phyloP scores from a whole-genome alignment of 1,139 yeast species.

The Saccharomyces pastorianus region DNA sequence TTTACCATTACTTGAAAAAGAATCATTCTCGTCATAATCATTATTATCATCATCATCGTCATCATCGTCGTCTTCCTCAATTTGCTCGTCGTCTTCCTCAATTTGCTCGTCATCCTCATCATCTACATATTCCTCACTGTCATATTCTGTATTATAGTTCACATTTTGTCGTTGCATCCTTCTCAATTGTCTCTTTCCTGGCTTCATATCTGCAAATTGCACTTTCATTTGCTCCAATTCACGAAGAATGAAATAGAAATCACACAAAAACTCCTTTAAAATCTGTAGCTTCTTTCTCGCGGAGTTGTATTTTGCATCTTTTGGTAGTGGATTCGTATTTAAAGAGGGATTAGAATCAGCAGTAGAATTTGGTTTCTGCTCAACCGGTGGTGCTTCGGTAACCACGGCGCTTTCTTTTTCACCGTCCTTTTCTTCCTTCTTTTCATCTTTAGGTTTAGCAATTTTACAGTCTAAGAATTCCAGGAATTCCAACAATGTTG shows the following conservation, averaged over 20 bases:
- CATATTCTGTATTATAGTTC: conserved; percentile 16
- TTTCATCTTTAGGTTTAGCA: conserved; percentile 7
- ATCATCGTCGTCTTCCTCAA: neutral
- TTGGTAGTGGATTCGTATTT: conserved; percentile 28
- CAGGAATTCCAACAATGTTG: conserved; percentile 23
- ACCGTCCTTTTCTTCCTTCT: conserved; percentile 7
- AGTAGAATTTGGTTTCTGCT: neutral
- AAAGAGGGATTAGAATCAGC: conserved; percentile 5
- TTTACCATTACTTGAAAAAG: neutral
- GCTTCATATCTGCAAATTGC: conserved; percentile 25
- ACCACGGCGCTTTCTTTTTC: neutral
- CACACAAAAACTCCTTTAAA: conserved; percentile 20
- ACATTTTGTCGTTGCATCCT: conserved; percentile 24
- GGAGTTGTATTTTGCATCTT: conserved; percentile 25
- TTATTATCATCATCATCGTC: neutral
- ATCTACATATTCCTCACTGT: conserved; percentile 16
- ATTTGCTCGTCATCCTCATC: conserved; percentile 9
- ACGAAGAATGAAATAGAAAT: conserved; percentile 18
- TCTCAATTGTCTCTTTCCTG: conserved; percentile 28
- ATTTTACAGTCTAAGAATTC: conserved; percentile 25
- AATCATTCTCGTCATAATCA: neutral
- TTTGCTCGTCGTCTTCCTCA: conserved; percentile 3
- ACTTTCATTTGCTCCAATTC: conserved; percentile 23
- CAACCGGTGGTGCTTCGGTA: neutral
- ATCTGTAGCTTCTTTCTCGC: conserved; percentile 23